These are phyloP conservation scores for Phytophthora ohioensis DNA, from an alignment of 352 stramenopile genomes.

Conservation along the genomic window DNA sequence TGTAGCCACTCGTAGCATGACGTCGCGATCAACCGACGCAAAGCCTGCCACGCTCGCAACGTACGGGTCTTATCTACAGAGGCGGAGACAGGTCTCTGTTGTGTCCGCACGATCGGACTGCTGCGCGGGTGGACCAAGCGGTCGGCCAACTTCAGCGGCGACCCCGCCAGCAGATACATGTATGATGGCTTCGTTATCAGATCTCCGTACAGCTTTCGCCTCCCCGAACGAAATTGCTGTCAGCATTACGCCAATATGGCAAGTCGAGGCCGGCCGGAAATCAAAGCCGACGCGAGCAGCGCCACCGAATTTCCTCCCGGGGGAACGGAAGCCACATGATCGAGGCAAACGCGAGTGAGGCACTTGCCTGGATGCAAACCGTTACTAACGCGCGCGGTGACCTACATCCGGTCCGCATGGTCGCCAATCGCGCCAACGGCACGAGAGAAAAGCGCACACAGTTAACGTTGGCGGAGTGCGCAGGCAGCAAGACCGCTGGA, in stretches of 20 bases:
- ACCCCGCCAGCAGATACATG: not conserved
- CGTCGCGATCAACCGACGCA: not conserved
- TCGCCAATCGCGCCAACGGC: conserved; percentile 17
- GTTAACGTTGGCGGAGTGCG: no score
- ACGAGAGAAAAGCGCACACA: conserved; percentile 13
- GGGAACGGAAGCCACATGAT: conserved; percentile 13
- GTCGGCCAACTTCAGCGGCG: not conserved
- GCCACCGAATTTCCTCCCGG: conserved; percentile 20
- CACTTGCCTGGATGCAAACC: conserved; percentile 3
- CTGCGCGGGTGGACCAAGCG: conserved; percentile 6
- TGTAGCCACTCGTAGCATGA: not conserved
- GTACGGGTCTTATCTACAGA: not conserved
- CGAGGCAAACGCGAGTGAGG: conserved; percentile 1
- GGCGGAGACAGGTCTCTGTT: conserved; percentile 20
- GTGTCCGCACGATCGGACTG: conserved; percentile 31
- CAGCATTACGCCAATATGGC: not conserved
- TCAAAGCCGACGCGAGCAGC: conserved; percentile 5
- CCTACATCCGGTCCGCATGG: conserved; percentile 15
- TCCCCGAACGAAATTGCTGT: conserved; percentile 31
- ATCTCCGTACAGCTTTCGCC: not conserved
- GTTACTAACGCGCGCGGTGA: conserved; percentile 18
- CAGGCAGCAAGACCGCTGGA: no score
- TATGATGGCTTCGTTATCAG: conserved; percentile 24
- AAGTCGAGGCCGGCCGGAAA: conserved; percentile 4
- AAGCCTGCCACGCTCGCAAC: not conserved